phyloP scores from a whole-genome alignment of 345 rosid species.

The Hibiscus trionum region DNA sequence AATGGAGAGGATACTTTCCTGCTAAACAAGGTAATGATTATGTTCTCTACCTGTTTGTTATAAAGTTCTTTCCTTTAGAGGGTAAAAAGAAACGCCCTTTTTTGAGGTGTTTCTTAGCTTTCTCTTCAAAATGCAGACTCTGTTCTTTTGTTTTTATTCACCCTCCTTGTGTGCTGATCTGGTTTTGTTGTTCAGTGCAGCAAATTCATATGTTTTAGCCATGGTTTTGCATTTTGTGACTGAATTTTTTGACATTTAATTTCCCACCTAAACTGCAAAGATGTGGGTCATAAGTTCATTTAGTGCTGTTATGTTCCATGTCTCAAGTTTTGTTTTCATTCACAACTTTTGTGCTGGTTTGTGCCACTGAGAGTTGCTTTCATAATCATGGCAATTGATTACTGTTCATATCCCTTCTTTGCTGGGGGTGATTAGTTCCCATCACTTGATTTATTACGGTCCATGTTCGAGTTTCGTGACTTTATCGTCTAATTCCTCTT shows the following conservation, averaged over 20 bases:
- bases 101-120: neutral
- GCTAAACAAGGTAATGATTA: slow-evolving; percentile 64
- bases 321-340: slow-evolving; percentile 20
- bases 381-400: slow-evolving; percentile 20
- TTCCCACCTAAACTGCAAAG: slow-evolving; percentile 22
- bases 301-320: slow-evolving; percentile 27
- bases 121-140: neutral
- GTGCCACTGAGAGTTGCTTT: slow-evolving; percentile 25
- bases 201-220: neutral
- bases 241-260: slow-evolving; percentile 21
- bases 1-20: slow-evolving; percentile 83
- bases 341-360: slow-evolving; percentile 24
- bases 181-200: neutral
- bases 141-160: neutral
- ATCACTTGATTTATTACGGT: slow-evolving; percentile 23
- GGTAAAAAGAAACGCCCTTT: neutral
- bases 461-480: too few species aligned
- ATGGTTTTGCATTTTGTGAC: neutral
- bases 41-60: neutral
- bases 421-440: slow-evolving; percentile 18
- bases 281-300: slow-evolving; percentile 31
- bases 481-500: slow-evolving; percentile 10
- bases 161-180: neutral
- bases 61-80: neutral
- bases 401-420: slow-evolving; percentile 28